These are phyloP conservation scores for Neurospora tetrasperma DNA, from an alignment of 495 filamentous ascomycete species.

Conservation along the genomic window DNA sequence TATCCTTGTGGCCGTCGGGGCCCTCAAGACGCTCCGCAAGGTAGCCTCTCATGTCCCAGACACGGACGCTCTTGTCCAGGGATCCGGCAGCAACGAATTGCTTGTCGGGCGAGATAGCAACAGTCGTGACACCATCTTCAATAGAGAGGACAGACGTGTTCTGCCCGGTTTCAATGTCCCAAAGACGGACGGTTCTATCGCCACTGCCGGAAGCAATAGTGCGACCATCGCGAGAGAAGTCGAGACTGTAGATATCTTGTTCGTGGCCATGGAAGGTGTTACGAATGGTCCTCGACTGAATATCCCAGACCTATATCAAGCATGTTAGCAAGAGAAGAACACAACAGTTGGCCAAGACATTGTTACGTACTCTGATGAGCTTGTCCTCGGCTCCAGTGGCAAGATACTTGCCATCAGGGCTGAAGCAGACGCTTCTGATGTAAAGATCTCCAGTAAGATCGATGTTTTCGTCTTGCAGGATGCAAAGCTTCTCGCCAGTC, in stretches of 20 bases:
- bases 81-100: conserved; percentile 81
- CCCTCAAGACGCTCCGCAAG: conserved; percentile 77
- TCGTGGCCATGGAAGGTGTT: conserved; percentile 80
- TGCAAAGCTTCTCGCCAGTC: conserved; percentile 66
- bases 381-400: conserved; percentile 89
- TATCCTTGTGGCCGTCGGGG: conserved; percentile 79
- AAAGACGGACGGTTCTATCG: conserved; percentile 78
- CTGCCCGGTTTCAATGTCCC: conserved; percentile 70
- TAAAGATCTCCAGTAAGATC: conserved; percentile 81
- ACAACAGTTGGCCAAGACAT: background rate
- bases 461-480: conserved; percentile 71
- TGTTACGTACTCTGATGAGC: conserved; percentile 64
- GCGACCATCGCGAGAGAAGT: conserved; percentile 77
- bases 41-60: conserved; percentile 80
- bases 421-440: conserved; percentile 88
- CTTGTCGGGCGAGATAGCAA: conserved; percentile 82
- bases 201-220: conserved; percentile 85
- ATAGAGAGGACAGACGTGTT: conserved; percentile 70
- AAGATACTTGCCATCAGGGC: conserved; percentile 79
- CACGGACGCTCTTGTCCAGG: conserved; percentile 80
- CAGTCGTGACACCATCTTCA: conserved; percentile 84
- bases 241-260: conserved; percentile 89
- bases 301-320: conserved; percentile 71
- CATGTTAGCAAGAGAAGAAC: background rate
- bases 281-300: conserved; percentile 60